A percentile compares a stretch with the other conserved stretches of the same genome.
Conservation (phyloP, 208 protist genomes). For the Herpetomonas samuelpessoai region DNA sequence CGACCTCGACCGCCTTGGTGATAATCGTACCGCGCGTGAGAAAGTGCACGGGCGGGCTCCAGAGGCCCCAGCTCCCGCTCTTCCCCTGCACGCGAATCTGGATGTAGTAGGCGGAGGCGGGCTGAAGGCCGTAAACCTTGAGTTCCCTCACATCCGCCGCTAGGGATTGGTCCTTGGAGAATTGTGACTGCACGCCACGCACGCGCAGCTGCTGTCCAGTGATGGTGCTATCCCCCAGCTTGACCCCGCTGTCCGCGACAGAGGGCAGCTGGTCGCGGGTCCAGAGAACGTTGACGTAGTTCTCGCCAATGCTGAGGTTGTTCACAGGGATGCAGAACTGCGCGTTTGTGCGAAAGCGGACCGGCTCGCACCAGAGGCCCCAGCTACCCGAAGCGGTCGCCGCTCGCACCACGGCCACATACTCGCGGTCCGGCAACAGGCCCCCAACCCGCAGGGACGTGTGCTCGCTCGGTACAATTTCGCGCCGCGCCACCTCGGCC, state of each 20-base stretch:
- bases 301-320: conserved; percentile 90
- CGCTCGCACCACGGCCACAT: conserved; percentile 84
- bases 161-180: conserved; percentile 82
- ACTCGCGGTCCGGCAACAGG: conserved; percentile 83
- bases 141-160: conserved; percentile 75
- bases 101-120: conserved; percentile 86
- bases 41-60: conserved; percentile 77
- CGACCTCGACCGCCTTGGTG: conserved; percentile 82
- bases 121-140: conserved; percentile 83
- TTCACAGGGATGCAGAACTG: conserved; percentile 86
- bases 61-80: conserved; percentile 86
- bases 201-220: conserved; percentile 90
- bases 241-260: conserved; percentile 30
- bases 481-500: conserved; percentile 54
- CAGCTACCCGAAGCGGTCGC: conserved; percentile 76
- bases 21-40: conserved; percentile 86
- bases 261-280: conserved; percentile 48
- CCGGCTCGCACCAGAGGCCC: conserved; percentile 85
- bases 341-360: conserved; percentile 86
- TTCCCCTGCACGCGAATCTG: conserved; percentile 82
- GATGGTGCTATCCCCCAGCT: conserved; percentile 77
- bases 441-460: conserved; percentile 74
- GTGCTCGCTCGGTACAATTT: conserved; percentile 73
- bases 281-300: conserved; percentile 90
- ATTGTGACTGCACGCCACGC: conserved; percentile 71